Evolutionary conservation across 2,329 filamentous ascomycete genomes (phyloP).

Genomic region (Diplodia mutila): DNA sequence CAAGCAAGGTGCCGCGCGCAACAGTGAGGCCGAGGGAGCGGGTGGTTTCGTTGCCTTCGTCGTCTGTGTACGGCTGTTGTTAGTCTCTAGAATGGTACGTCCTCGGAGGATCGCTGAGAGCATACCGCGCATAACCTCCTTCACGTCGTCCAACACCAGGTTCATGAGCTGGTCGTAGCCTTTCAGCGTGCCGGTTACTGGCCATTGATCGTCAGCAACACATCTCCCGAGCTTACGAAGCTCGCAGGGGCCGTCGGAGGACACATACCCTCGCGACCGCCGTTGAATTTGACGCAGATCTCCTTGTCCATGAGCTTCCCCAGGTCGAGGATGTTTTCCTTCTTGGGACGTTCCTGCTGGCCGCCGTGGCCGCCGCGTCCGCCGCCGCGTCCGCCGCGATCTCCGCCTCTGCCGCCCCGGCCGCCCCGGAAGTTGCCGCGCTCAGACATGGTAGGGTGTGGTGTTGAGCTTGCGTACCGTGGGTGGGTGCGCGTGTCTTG

Average conservation of each 20-base stretch:
- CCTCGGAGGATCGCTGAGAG: slow-evolving; percentile 11
- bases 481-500: slow-evolving; percentile 2
- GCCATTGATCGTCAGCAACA: slow-evolving; percentile 18
- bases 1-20: slow-evolving; percentile 87
- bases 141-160: slow-evolving; percentile 89
- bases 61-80: slow-evolving; percentile 62
- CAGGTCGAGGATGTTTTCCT: slow-evolving; percentile 97
- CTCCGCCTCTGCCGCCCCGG: slow-evolving; percentile 36
- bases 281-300: slow-evolving; percentile 95
- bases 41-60: slow-evolving; percentile 85
- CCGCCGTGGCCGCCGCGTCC: slow-evolving; percentile 28
- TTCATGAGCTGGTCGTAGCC: slow-evolving; percentile 99
- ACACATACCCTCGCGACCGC: slow-evolving; percentile 78
- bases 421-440: slow-evolving; percentile 56
- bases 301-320: slow-evolving; percentile 97
- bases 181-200: slow-evolving; percentile 87
- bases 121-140: slow-evolving; percentile 85
- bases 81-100: background rate
- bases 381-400: slow-evolving; percentile 34
- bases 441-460: slow-evolving; percentile 54
- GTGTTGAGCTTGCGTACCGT: slow-evolving; percentile 5
- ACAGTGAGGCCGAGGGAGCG: slow-evolving; percentile 83
- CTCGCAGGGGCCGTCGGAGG: slow-evolving; percentile 23
- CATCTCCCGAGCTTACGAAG: background rate
- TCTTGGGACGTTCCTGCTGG: slow-evolving; percentile 78